Base-by-base conservation (phyloP, 768 basidiomycete genomes). In the Phallus indusiatus region DNA sequence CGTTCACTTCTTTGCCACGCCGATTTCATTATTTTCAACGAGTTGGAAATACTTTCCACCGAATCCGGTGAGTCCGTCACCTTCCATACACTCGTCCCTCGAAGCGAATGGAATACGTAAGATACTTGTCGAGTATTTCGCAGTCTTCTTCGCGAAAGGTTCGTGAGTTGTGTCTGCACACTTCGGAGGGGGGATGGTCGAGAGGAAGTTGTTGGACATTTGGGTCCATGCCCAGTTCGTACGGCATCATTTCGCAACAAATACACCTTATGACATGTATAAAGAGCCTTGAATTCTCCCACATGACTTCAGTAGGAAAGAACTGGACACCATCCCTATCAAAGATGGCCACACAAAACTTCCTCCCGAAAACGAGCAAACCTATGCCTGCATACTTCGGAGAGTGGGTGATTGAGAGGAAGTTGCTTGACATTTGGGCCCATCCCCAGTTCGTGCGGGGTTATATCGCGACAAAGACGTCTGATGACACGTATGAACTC, bases 341-440 rank as follows among this genome's bases (percentile, higher is more conserved):
- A 55, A 69, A 71, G 46, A 71, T 68, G 14, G 61, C 68, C 46
- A 72, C 69, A 35, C 62, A 67, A 54, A 72, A 72, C 17, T 64
- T 28, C 14, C 55, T 53, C 7, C 71, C 69, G 54, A 64, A 70
- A 53, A 72, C 67, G n/a, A 72, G 63, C 11, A 71, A 36, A 35
- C 64, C 66, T 28, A 12, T 14, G 11, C 4, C n/a, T 2, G 11
- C 50, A 17, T 3, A 4, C 50, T 24, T 12, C 2, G 4, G 22
- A 24, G 11, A 12, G 3, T 17, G 2, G 50, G 17, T 11, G 5
- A 24, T 52, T 17, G 2, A 14, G 8, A 34, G 22, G 34, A 20
- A n/a, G 61, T n/a, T 54, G 16, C 9, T 47, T 36, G 51, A 49
- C 20, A 47, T 53, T 17, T 55, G 62, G 61, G 21, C 56, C 60